Evolutionary conservation across 306 rosid species (phyloP), one percentile per base, ranked within the genome.

Genomic region (Carpinus fangiana): DNA sequence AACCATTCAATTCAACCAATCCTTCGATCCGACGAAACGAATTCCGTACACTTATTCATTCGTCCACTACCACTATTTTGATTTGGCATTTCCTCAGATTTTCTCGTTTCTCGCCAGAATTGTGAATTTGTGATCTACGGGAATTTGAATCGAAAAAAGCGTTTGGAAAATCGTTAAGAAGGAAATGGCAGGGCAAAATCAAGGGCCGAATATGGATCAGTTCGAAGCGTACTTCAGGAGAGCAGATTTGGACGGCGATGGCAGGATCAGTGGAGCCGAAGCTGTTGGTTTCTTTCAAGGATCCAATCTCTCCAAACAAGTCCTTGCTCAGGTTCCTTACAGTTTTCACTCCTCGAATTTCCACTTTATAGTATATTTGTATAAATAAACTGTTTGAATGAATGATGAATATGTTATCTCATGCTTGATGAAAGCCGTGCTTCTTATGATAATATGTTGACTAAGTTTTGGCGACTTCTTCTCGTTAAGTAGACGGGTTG

Each of bases 221-320:
- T 93, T 90, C 57, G 97, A 94, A 76, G 78, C 84, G 23, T 90
- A 60, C 84, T 94, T 94, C 61, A 55, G 90, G 76, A 81, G 96
- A 80, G 97, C 97, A 69, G 98, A 94, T 92, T 92, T 92, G 85
- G 97, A 94, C 55, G 97, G 98, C 34, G 98, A 94, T 90, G 95
- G 97, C 31, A 88, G 93, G 84, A 94, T 94, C 88, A 94, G 93
- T 76, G 98, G 97, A 55, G 85, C 90, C 72, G 98, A 94, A 76
- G 98, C 97, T 52, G 95, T 94, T 38, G 61, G 88, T 84, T 94
- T 94, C 88, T 91, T 92, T 66, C 89, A 86, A 80, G 98, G 95
- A 76, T 86, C 98, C 79, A 90, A 85, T 81, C 90, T 94, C 82
- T 87, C 97, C 66, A 86, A 92, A 78, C 84, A 81, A n/a, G 94